Evolutionary conservation across 495 filamentous ascomycete species (phyloP), one percentile per base, ranked within the genome.

Genomic region (Patellaria atrata): DNA sequence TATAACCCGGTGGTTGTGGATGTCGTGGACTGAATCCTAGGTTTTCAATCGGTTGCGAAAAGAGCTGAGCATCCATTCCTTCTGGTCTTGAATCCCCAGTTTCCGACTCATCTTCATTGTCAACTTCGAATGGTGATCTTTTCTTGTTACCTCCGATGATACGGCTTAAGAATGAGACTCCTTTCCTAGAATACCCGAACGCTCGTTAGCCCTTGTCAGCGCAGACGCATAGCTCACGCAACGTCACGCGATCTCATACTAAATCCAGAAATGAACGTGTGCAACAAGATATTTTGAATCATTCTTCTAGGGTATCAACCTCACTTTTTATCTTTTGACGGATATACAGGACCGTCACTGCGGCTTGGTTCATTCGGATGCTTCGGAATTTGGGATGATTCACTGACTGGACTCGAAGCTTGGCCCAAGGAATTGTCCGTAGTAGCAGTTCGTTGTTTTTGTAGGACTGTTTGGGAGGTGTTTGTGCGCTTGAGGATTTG

Each of bases 1-100:
- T 82, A 54, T 99, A 99, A 33, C 79, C 73, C 3, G 91, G 81
- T 6, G 91, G 89, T 30, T 83, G 79, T 28, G 86, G 87, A 46
- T 89, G 76, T 31, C 77, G 79, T 14, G 89, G 91, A 26, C 79
- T 82, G 53, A 77, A 96, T 24, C 85, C 84, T 40, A 65, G 61
- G 39, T 69, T 69, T 22, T 66, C 63, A 22, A 84, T 71, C n/a
- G 81, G 75, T 40, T 82, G 70, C 37, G 75, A 69, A 54, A 92
- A 84, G 29, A 85, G 73, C 47, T 76, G 62, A 26, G 84, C 78
- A 54, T 87, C 79, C 60, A 75, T 79, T 25, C 82, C 82, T 54
- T 85, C 79, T 23, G 69, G 71, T 37, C 82, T 27, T 26, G 54
- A 57, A 33, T 85, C 79, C 40, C 77, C 77, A 22, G 70, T 48